phyloP scores from a whole-genome alignment of 2,329 filamentous ascomycete species.

The Taxawa tesnikishii region DNA sequence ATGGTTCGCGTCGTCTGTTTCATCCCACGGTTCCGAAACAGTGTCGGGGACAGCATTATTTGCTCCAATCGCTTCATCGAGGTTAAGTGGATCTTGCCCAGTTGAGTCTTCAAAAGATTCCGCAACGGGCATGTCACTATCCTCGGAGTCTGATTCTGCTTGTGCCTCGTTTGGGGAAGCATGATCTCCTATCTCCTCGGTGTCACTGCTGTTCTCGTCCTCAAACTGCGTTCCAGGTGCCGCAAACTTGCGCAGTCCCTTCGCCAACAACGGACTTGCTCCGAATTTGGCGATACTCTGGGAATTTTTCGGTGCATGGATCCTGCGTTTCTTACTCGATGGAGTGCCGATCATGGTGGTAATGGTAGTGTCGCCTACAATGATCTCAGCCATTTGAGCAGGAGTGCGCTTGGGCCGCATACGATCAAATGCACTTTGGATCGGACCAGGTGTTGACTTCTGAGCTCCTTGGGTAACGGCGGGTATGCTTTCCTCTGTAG shows the following conservation, averaged over 20 bases:
- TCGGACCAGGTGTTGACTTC: constrained; percentile 28
- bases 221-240: constrained; percentile 37
- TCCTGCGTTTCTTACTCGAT: constrained; percentile 34
- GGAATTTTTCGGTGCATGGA: constrained; percentile 25
- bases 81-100: too few species aligned
- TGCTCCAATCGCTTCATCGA: too few species aligned
- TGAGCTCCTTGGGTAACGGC: constrained; percentile 16
- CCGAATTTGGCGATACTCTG: constrained; percentile 34
- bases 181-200: too few species aligned
- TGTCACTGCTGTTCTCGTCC: constrained; percentile 14
- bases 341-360: constrained; percentile 47
- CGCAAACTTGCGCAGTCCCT: constrained; percentile 38
- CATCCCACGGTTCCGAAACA: too few species aligned
- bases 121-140: constrained; percentile 56
- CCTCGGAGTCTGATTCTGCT: constrained; percentile 57
- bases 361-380: constrained; percentile 55
- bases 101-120: constrained; percentile 13
- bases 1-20: too few species aligned
- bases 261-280: constrained; percentile 22
- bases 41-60: too few species aligned
- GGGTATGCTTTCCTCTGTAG: constrained; percentile 16
- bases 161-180: too few species aligned
- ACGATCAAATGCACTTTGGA: constrained; percentile 51
- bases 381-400: constrained; percentile 59
- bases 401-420: constrained; percentile 52